A percentile compares a stretch with the other conserved stretches of the same genome.
phyloP scores from a whole-genome alignment of 192 early-diverging fungal species.

The Radiomyces spectabilis region DNA sequence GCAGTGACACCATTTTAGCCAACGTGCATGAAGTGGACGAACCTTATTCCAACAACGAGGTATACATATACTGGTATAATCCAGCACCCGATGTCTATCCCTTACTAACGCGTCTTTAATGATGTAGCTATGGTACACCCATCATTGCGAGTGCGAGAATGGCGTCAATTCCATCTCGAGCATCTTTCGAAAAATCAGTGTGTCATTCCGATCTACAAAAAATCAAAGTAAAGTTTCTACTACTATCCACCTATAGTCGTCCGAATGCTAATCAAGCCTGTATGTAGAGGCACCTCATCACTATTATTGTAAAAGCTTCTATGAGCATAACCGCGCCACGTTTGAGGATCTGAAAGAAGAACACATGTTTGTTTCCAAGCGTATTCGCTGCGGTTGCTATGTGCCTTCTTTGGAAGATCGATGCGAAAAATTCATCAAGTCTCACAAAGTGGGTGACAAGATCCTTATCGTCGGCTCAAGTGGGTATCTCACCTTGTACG shows the following conservation, averaged over 20 bases:
- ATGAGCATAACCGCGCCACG: not conserved
- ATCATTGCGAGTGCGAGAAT: slow-evolving; percentile 5
- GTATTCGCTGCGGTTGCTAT: not conserved
- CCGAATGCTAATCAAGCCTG: no score
- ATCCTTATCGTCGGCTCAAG: not conserved
- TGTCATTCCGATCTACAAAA: not conserved
- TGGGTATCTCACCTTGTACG: not conserved
- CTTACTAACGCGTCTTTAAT: no score
- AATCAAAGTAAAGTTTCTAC: slow-evolving; percentile 9
- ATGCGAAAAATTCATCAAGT: not conserved
- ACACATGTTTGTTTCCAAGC: not conserved
- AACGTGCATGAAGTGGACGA: not conserved
- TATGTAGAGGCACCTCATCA: not conserved
- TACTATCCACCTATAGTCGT: no score
- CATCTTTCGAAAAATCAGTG: slow-evolving; percentile 5
- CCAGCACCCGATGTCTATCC: no score
- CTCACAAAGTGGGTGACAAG: not conserved
- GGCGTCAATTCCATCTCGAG: not conserved
- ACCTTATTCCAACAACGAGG: not conserved
- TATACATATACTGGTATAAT: no score
- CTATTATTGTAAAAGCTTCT: slow-evolving; percentile 3
- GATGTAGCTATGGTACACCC: slow-evolving; percentile 10
- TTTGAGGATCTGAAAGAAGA: not conserved
- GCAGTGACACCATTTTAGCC: not conserved
- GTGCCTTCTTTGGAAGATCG: not conserved